Conservation (phyloP, 2,329 filamentous ascomycete genomes). For the Aotearoamyces nothofagi region DNA sequence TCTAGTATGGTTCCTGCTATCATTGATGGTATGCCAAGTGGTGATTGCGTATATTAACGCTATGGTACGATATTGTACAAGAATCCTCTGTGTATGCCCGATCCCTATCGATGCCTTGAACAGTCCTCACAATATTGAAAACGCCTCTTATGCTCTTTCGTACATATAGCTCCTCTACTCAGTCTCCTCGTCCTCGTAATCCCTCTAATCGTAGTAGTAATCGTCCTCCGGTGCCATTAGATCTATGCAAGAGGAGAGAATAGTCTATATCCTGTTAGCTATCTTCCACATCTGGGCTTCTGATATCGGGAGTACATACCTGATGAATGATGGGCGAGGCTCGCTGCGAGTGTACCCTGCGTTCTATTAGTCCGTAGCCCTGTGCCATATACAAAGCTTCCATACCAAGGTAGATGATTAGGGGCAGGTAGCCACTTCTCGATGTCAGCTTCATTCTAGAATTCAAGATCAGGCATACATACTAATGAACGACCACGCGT, state of each 20-base stretch:
- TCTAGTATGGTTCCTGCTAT: too few species aligned
- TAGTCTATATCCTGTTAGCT: constrained; percentile 26
- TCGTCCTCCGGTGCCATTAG: neutral
- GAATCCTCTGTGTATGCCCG: too few species aligned
- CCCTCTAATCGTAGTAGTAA: neutral
- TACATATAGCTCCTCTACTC: constrained; percentile 1
- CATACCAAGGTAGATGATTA: constrained; percentile 92
- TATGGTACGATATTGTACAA: too few species aligned
- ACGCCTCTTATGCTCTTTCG: neutral
- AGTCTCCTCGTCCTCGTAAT: neutral
- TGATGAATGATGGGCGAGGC: constrained; percentile 68
- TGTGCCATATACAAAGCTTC: constrained; percentile 5
- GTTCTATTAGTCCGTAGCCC: constrained; percentile 2
- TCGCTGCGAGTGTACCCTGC: constrained; percentile 87
- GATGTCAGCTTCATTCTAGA: constrained; percentile 20
- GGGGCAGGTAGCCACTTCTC: constrained; percentile 76
- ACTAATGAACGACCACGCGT: constrained; percentile 92
- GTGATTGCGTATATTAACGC: too few species aligned
- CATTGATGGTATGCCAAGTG: too few species aligned
- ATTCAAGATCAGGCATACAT: constrained; percentile 22
- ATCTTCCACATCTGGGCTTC: too few species aligned
- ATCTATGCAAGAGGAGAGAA: constrained; percentile 47
- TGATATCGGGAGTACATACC: constrained; percentile 26
- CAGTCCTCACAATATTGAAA: neutral
- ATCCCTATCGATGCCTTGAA: neutral